These are phyloP conservation scores for Lasiodiplodia hormozganensis DNA, from an alignment of 2,329 filamentous ascomycete species.

Conservation along the genomic window DNA sequence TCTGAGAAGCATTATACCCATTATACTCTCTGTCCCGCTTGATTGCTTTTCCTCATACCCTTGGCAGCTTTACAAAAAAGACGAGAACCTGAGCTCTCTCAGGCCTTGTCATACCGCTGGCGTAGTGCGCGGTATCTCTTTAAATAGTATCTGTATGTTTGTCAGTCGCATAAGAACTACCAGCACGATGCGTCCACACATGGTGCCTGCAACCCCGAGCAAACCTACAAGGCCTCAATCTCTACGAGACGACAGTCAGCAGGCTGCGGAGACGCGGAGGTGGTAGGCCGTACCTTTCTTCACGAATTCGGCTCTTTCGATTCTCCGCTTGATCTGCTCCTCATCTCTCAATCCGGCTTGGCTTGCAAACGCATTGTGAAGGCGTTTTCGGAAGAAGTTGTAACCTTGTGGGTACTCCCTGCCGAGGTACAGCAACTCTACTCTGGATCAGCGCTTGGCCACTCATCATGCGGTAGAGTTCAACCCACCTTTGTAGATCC, in stretches of 20 bases:
- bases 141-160: slow-evolving; percentile 75
- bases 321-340: slow-evolving; percentile 75
- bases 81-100: slow-evolving; percentile 18
- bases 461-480: neutral
- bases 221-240: slow-evolving; percentile 85
- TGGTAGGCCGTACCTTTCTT: slow-evolving; percentile 72
- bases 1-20: slow-evolving; percentile 40
- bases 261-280: slow-evolving; percentile 5
- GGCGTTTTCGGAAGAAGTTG: slow-evolving; percentile 77
- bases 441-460: slow-evolving; percentile 20
- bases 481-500: slow-evolving; percentile 80
- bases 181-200: slow-evolving; percentile 1
- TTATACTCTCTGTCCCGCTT: neutral
- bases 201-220: slow-evolving; percentile 7
- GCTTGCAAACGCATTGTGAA: slow-evolving; percentile 85
- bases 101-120: slow-evolving; percentile 72
- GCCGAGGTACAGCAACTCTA: slow-evolving; percentile 85
- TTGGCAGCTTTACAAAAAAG: neutral
- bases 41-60: slow-evolving; percentile 11
- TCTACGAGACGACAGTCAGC: neutral
- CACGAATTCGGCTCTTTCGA: slow-evolving; percentile 83
- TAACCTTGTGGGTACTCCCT: slow-evolving; percentile 87
- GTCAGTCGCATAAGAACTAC: slow-evolving; percentile 32
- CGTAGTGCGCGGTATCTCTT: slow-evolving; percentile 87
- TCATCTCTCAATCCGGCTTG: slow-evolving; percentile 75